A percentile compares a stretch with the other conserved stretches of the same genome.
These are phyloP conservation scores for Tolypocladium sp. DNA, from an alignment of 2,329 filamentous ascomycete genomes.

Conservation along the genomic window DNA sequence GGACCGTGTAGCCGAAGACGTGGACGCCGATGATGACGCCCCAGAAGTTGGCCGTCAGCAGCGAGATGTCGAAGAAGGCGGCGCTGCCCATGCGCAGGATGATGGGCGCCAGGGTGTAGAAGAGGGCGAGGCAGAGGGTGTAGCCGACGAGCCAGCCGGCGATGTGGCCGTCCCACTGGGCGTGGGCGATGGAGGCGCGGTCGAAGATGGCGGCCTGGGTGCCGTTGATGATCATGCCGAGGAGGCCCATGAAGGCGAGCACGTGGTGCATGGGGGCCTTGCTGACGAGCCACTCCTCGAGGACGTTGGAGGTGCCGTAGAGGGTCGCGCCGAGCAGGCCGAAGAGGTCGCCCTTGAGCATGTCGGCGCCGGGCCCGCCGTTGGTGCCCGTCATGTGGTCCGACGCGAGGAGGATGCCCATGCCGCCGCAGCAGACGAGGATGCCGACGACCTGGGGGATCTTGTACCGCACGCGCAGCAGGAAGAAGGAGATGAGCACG, in stretches of 20 bases:
- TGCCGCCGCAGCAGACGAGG: slow-evolving; percentile 81
- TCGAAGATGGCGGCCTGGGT: slow-evolving; percentile 89
- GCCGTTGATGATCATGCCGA: slow-evolving; percentile 85
- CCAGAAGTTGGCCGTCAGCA: slow-evolving; percentile 96
- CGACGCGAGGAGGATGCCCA: slow-evolving; percentile 75
- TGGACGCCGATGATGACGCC: slow-evolving; percentile 84
- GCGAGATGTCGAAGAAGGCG: slow-evolving; percentile 92
- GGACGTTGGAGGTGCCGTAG: slow-evolving; percentile 85
- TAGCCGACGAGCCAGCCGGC: slow-evolving; percentile 84
- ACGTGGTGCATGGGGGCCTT: slow-evolving; percentile 87
- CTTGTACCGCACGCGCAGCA: slow-evolving; percentile 86
- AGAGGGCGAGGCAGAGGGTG: slow-evolving; percentile 71
- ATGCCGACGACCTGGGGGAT: slow-evolving; percentile 79
- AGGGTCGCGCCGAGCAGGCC: slow-evolving; percentile 80
- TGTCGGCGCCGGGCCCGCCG: slow-evolving; percentile 56
- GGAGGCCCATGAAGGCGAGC: slow-evolving; percentile 81
- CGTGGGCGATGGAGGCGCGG: slow-evolving; percentile 30
- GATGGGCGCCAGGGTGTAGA: slow-evolving; percentile 81
- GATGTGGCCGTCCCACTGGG: slow-evolving; percentile 27
- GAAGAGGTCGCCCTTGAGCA: slow-evolving; percentile 88
- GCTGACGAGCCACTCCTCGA: slow-evolving; percentile 89
- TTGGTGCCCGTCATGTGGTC: slow-evolving; percentile 77
- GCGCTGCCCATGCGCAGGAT: slow-evolving; percentile 84
- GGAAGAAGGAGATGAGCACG: slow-evolving; percentile 70
- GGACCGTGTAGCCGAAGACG: slow-evolving; percentile 71